These are phyloP conservation scores for Chloranthus sessilifolius DNA, from an alignment of 164 flowering plant species.

Conservation along the genomic window DNA sequence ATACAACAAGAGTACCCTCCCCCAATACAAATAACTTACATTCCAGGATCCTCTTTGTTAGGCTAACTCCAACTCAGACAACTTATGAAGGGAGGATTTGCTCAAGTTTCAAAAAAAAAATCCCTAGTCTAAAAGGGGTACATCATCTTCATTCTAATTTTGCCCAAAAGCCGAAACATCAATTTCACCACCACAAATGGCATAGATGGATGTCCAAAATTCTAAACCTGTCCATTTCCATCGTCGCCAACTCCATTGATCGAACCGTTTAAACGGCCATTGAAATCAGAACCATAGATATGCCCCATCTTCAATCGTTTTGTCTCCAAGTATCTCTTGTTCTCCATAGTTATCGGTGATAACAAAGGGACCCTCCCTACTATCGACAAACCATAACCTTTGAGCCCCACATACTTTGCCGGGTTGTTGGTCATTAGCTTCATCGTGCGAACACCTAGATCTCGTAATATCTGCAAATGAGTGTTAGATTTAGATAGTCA, in stretches of 20 bases:
- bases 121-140: too few relatives aligned
- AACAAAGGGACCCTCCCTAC: slow-evolving; percentile 73
- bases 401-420: slow-evolving; percentile 76
- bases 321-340: slow-evolving; percentile 84
- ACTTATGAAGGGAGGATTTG: too few relatives aligned
- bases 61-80: too few relatives aligned
- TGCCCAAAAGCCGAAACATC: too few relatives aligned
- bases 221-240: too few relatives aligned
- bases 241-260: slow-evolving; percentile 5
- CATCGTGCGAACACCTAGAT: slow-evolving; percentile 87
- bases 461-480: slow-evolving; percentile 77
- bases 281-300: slow-evolving; percentile 49
- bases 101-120: too few relatives aligned
- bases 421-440: slow-evolving; percentile 97
- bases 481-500: neutral
- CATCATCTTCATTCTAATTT: too few relatives aligned
- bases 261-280: slow-evolving; percentile 20
- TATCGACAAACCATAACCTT: slow-evolving; percentile 84
- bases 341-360: slow-evolving; percentile 69
- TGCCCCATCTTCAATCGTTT: slow-evolving; percentile 95
- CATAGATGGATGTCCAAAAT: too few relatives aligned
- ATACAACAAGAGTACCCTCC: too few relatives aligned
- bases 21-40: too few relatives aligned
- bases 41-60: too few relatives aligned
- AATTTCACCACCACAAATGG: too few relatives aligned